These are phyloP conservation scores for Syncephalastrum racemosum DNA, from an alignment of 371 early-diverging fungal species.

Conservation along the genomic window DNA sequence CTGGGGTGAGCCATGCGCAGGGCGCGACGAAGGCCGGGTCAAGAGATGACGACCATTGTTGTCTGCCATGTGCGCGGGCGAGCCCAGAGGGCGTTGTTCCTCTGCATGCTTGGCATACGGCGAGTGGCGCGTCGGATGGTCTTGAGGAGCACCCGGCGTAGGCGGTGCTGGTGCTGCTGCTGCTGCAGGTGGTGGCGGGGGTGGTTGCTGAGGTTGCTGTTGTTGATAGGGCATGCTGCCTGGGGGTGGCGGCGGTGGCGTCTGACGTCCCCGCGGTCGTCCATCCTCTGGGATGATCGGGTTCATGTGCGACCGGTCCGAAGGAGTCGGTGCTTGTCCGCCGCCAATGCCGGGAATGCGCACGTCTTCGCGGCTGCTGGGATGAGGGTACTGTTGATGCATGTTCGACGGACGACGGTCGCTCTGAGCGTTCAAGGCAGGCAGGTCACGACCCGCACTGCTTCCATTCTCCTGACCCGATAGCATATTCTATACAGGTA, in stretches of 20 bases:
- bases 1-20: conserved; percentile 19
- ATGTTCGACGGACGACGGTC: conserved; percentile 37
- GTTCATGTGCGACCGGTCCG: conserved; percentile 56
- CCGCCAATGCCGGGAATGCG: conserved; percentile 49
- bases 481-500: neutral
- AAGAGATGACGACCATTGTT: neutral
- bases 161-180: neutral
- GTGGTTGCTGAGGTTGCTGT: conserved; percentile 5
- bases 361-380: conserved; percentile 36
- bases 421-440: conserved; percentile 30
- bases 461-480: conserved; percentile 23
- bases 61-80: conserved; percentile 3
- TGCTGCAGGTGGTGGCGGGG: conserved; percentile 17
- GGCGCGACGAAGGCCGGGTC: conserved; percentile 5
- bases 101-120: no score
- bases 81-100: no score
- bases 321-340: conserved; percentile 48
- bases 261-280: conserved; percentile 15
- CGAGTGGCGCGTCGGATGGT: neutral
- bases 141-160: neutral
- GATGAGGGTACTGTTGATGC: conserved; percentile 18
- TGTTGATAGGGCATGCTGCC: conserved; percentile 11
- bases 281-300: conserved; percentile 41
- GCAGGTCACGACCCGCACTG: conserved; percentile 45
- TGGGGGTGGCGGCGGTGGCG: conserved; percentile 24